Base-by-base conservation (phyloP, 2,329 filamentous ascomycete species). In the Escovopsis sp. region DNA sequence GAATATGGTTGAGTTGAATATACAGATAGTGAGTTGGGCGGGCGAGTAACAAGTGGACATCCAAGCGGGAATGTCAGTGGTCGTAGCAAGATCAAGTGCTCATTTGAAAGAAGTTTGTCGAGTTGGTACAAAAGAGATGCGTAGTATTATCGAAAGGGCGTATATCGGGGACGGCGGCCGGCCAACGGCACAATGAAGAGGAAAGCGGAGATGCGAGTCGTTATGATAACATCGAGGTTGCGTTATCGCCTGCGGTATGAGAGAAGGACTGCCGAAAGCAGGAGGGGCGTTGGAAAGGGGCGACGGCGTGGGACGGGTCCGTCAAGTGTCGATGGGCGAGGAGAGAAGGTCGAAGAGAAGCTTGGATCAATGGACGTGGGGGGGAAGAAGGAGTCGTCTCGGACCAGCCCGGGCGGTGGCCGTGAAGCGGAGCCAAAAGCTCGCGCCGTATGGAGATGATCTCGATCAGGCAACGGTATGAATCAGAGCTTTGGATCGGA, bases 161-260 rank as follows among this genome's bases (percentile, higher is more conserved):
- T 57, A 30, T 30, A 30, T 30, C 26, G 9, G 48, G 55, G 43
- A 50, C 47, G 42, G 48, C 54, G 49, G 44, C 44, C 44, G 44
- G 42, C 33, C 41, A 39, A 8, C 44, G 44, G 41, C 38, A 38
- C 39, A 35, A 35, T 40, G 47, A 49, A 53, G 53, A 48, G 45
- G 53, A 52, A 47, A 49, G 50, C 52, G 57, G 51, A 53, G 51
- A 55, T 56, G 12, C 55, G 48, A 55, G 56, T 62, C 64, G 64
- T 67, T 67, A 67, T 60, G 51, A 58, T 55, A 57, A 66, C 64
- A 67, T 67, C 55, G 57, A 58, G 52, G 53, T 58, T 55, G 56
- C 58, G 48, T 53, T 47, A 48, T 46, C 47, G 41, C 33, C 50
- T 49, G 38, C 18, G 26, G 39, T 33, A 36, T 19, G 39, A 54